Base-by-base conservation (phyloP, 805 yeast species). In the Cyberlindnera nakhonratchasimensis region DNA sequence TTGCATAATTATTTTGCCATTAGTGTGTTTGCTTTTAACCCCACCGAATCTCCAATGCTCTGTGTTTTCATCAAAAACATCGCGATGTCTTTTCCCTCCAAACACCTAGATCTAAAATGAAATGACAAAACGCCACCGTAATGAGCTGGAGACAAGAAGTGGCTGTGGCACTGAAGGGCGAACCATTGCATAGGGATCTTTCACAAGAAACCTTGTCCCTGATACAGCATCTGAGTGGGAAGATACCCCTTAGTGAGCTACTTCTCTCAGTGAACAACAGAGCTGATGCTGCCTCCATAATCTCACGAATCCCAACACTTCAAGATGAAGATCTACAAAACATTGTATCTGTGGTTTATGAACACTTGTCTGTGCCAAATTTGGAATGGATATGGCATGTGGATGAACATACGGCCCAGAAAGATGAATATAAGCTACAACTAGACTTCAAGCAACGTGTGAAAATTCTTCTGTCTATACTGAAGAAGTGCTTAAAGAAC, bases 1-100 rank as follows among this genome's bases (percentile, higher is more conserved):
- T n/a, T n/a, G n/a, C n/a, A n/a, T n/a, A n/a, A n/a, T n/a, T n/a
- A n/a, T n/a, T n/a, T n/a, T n/a, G n/a, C n/a, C n/a, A n/a, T n/a
- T n/a, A n/a, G n/a, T n/a, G n/a, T n/a, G n/a, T n/a, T n/a, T n/a
- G n/a, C n/a, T n/a, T n/a, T n/a, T n/a, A n/a, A n/a, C n/a, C n/a
- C n/a, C n/a, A n/a, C n/a, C n/a, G n/a, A n/a, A n/a, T n/a, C n/a
- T n/a, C n/a, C n/a, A n/a, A n/a, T n/a, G n/a, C n/a, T n/a, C n/a
- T n/a, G n/a, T n/a, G n/a, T n/a, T n/a, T n/a, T n/a, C n/a, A 23
- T 58, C 65, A 3, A 66, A 64, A 23, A 23, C 67, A 62, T 64
- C 34, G 29, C 16, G 29, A 10, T 23, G 26, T 23, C 12, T 8
- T 12, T 23, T 12, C 26, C 26, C 26, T 23, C 26, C 8, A 12